Base-by-base conservation (phyloP, 257 asterid genomes). In the Galeopsis tetrahit region DNA sequence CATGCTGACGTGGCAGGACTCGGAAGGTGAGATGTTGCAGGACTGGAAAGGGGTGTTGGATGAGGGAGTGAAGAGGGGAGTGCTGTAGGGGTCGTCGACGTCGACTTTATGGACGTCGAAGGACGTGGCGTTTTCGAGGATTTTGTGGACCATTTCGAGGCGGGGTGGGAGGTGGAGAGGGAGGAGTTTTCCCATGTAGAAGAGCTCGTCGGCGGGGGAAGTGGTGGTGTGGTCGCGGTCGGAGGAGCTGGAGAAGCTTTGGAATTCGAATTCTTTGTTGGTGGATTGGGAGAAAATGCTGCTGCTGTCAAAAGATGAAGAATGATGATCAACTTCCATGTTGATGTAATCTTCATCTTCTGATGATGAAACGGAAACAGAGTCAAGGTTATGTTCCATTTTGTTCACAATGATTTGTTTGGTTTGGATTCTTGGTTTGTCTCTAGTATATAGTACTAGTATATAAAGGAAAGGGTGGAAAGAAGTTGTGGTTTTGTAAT, bases 91-190 rank as follows among this genome's bases (percentile, higher is more conserved):
- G 55, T 88, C 89, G 7, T 74, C 74, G 0, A 56, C 66, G 61
- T 40, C 10, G 4, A 28, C 36, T 6, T 63, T 52, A 14, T 33
- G 70, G 72, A 55, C 0, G 56, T 75, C 64, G 65, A 73, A 75
- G 8, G 85, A 15, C 61, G 21, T 48, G 78, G 80, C 35, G 31
- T 80, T 79, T 10, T 82, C 81, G 3, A 88, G 84, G n/a, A 88
- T 86, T 66, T 86, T 90, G 63, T 88, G 90, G 17, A 88, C 89
- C 93, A 92, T 87, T 73, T 91, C 85, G 72, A 88, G 79, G 36
- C 97, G 87, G 8, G 96, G 94, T 1, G 93, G 97, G 79, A 88
- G 93, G 73, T 88, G 98, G 71, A 92, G 98, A 14, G 98, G 98
- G 56, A 92, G 98, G 79, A 92, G 97, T 46, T 88, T 88, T 0